Evolutionary conservation across 305 asterid genomes (phyloP), one percentile per base, ranked within the genome.

Genomic region (Fraxinus albicans): DNA sequence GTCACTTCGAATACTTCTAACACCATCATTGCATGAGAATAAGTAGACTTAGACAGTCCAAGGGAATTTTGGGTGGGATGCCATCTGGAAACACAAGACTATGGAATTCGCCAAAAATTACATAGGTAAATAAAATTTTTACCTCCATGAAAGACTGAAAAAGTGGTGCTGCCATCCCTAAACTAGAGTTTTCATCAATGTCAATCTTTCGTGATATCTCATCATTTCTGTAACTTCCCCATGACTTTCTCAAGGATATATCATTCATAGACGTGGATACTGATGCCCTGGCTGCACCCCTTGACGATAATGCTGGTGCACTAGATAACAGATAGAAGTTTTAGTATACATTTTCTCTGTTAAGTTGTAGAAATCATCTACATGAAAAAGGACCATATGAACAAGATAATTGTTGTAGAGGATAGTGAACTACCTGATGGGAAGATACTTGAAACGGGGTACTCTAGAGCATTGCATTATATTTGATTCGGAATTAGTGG

Each of bases 121-220:
- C 17, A 58, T 44, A 78, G 72, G 74, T 13, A 19, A 79, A 55
- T 9, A 83, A 23, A 88, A 44, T 69, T 19, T 36, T 80, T 81
- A 94, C 99, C 98, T 97, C 98, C 99, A 95, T 97, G 90, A 97
- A 97, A 82, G 98, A 97, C 92, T 91, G 94, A 81, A 97, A 88
- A 85, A 95, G 91, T n/a, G 99, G 99, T 4, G 99, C 90, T 77
- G 99, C 97, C 86, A 95, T 91, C 85, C 98, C 99, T 83, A 94
- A 88, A 87, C 94, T 88, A 4, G 95, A 87, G 90, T 88, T 91
- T 80, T 97, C 98, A 63, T 95, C 95, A 6, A 82, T 85, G 83
- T 91, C 95, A 65, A 88, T 90, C 82, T 86, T 93, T 75, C 93
- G 93, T 40, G 95, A 86, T n/a, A 90, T 89, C 84, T 92, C 99